These are phyloP conservation scores for Phylloporus sp. DNA, from an alignment of 768 basidiomycete genomes.

Conservation along the genomic window DNA sequence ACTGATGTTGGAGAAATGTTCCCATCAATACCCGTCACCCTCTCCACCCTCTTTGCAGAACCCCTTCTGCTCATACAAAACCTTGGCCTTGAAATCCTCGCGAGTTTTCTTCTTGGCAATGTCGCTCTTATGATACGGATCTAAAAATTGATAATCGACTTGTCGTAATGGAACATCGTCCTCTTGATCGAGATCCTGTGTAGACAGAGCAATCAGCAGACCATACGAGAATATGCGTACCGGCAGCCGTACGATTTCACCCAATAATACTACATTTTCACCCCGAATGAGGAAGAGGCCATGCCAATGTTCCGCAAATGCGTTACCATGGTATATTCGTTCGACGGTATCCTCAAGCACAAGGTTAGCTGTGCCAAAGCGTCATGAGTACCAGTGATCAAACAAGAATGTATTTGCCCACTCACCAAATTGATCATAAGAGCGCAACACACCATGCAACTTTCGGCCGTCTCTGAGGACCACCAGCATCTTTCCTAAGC, in stretches of 20 bases:
- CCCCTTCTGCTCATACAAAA: constrained; percentile 79
- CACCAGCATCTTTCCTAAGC: constrained; percentile 95
- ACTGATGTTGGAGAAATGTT: constrained; percentile 12
- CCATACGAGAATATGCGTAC: constrained; percentile 1
- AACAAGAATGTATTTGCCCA: not conserved
- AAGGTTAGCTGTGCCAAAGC: constrained; percentile 74
- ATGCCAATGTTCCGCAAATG: constrained; percentile 83
- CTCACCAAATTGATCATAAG: constrained; percentile 98
- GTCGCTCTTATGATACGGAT: constrained; percentile 69
- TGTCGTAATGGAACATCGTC: constrained; percentile 79
- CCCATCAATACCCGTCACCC: constrained; percentile 82
- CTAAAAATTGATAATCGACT: constrained; percentile 67
- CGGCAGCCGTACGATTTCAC: constrained; percentile 79
- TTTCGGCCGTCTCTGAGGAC: constrained; percentile 95
- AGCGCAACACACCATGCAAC: constrained; percentile 91
- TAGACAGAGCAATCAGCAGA: constrained; percentile 4
- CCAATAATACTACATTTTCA: constrained; percentile 95
- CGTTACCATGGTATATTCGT: constrained; percentile 85
- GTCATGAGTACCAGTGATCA: constrained; percentile 1
- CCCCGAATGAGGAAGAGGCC: constrained; percentile 95
- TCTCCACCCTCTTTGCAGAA: constrained; percentile 96
- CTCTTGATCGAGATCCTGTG: constrained; percentile 87
- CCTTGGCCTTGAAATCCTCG: constrained; percentile 80
- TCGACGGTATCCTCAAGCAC: constrained; percentile 95
- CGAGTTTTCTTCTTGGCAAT: constrained; percentile 69